Evolutionary conservation across 129 eudicot genomes (phyloP).

Genomic region (Saposhnikovia divaricata): DNA sequence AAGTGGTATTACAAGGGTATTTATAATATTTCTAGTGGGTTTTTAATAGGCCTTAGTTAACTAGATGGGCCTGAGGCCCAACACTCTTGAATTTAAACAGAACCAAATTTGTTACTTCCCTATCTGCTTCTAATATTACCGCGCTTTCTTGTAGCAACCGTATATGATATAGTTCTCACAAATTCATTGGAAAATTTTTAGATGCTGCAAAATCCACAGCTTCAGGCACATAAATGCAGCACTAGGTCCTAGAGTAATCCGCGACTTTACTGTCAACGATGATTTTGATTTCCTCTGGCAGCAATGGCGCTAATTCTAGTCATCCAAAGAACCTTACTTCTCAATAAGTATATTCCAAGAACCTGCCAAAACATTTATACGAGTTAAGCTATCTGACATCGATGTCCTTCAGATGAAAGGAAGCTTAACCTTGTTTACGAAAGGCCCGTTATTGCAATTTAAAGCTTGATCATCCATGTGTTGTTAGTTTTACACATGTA

Average conservation of each 20-base stretch:
- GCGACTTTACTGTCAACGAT: neutral
- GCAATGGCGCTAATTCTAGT: neutral
- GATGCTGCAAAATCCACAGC: neutral
- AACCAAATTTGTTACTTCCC: neutral
- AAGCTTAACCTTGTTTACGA: neutral
- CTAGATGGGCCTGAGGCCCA: too few species aligned
- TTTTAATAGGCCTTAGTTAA: too few species aligned
- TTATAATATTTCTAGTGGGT: too few species aligned
- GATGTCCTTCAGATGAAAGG: neutral
- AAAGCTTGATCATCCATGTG: neutral
- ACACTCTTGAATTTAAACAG: neutral
- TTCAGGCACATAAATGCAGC: neutral
- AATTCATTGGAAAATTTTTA: conserved; percentile 14
- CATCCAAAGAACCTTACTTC: conserved; percentile 19
- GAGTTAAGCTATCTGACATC: neutral
- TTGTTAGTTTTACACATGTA: neutral
- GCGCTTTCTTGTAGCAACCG: conserved; percentile 17
- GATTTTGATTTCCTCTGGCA: neutral
- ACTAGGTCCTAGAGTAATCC: neutral
- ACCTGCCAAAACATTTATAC: neutral
- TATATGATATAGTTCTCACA: conserved; percentile 37
- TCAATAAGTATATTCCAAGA: neutral
- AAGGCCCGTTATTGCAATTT: neutral
- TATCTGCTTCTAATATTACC: neutral
- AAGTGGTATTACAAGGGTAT: too few species aligned